These are phyloP conservation scores for Exophiala oligosperma DNA, from an alignment of 2,329 filamentous ascomycete genomes.

Conservation along the genomic window DNA sequence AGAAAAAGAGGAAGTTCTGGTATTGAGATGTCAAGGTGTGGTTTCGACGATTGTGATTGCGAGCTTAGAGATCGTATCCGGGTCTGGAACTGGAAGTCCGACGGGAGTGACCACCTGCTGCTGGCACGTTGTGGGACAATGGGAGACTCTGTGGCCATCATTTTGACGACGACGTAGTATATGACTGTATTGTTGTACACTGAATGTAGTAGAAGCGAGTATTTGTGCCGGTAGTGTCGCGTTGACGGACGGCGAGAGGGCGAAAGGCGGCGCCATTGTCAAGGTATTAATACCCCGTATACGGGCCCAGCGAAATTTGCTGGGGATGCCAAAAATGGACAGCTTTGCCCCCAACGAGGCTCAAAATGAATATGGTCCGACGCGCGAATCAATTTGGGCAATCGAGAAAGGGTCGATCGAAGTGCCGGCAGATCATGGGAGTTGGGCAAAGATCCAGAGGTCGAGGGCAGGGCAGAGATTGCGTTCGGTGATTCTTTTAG, in stretches of 20 bases:
- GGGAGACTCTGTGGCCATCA: slow-evolving; percentile 14
- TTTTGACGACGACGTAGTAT: background rate
- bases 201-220: background rate
- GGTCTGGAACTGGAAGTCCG: slow-evolving; percentile 4
- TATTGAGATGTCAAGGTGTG: slow-evolving; percentile 4
- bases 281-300: background rate
- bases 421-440: too few relatives aligned
- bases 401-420: background rate
- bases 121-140: slow-evolving; percentile 6
- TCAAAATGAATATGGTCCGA: background rate
- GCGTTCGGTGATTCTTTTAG: background rate
- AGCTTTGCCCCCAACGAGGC: slow-evolving; percentile 7
- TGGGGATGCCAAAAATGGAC: slow-evolving; percentile 12
- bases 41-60: background rate
- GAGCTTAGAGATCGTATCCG: background rate
- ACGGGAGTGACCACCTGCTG: slow-evolving; percentile 2
- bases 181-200: background rate
- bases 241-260: background rate
- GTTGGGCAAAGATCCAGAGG: too few relatives aligned
- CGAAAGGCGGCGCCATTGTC: slow-evolving; percentile 4
- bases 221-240: background rate
- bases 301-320: background rate
- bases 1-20: slow-evolving; percentile 39
- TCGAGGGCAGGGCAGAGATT: background rate
- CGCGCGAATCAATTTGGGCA: background rate